Percentiles rank a stretch among this genome's conserved stretches.
Conservation (phyloP, 129 eudicot genomes). For the Escallonia herrerae region DNA sequence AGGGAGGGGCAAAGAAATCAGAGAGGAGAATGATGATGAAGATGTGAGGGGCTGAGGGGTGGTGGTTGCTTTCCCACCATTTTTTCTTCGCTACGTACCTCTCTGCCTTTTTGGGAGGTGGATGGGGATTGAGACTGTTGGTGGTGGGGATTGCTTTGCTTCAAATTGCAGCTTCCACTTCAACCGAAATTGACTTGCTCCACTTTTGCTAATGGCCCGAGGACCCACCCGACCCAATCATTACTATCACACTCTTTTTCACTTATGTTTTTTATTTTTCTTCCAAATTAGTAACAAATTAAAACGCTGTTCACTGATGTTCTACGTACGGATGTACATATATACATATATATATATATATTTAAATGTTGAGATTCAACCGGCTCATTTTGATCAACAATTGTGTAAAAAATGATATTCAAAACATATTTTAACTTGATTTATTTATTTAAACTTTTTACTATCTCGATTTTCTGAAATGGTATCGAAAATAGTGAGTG, state of each 20-base stretch:
- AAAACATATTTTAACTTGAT: too few species aligned
- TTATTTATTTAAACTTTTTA: too few species aligned
- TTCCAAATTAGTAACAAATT: too few species aligned
- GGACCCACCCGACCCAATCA: slow-evolving; percentile 8
- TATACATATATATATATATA: too few species aligned
- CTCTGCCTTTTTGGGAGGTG: slow-evolving; percentile 1
- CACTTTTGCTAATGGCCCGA: not conserved
- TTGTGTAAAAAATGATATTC: too few species aligned
- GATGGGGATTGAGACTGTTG: not conserved
- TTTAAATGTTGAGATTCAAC: too few species aligned
- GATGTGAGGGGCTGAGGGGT: slow-evolving; percentile 17
- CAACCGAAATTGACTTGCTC: not conserved
- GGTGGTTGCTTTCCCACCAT: slow-evolving; percentile 19
- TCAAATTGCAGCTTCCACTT: slow-evolving; percentile 32
- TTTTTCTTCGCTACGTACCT: not conserved
- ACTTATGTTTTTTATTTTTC: too few species aligned
- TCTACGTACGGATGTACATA: too few species aligned
- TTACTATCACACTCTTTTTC: not conserved
- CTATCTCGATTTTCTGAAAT: too few species aligned
- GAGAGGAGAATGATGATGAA: slow-evolving; percentile 23
- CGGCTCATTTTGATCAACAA: too few species aligned
- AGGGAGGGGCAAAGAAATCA: slow-evolving; percentile 24
- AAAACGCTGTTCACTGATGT: too few species aligned
- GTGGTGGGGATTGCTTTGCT: slow-evolving; percentile 20
- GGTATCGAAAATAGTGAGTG: too few species aligned